A percentile compares a stretch with the other conserved stretches of the same genome.
Conservation (phyloP, 106 monocot species). For the Platanthera guangdongensis region DNA sequence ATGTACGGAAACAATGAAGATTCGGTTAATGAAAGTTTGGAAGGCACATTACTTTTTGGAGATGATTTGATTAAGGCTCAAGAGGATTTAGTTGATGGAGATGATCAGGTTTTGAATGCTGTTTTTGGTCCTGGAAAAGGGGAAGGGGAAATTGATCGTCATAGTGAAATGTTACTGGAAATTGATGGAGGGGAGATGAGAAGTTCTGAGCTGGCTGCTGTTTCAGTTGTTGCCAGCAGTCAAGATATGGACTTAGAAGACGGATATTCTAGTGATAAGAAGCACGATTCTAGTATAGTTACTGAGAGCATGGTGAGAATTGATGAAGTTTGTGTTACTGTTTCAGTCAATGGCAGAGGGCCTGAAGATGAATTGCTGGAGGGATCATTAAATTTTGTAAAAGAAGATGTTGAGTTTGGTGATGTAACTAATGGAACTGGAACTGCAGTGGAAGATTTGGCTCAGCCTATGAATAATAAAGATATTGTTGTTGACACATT, state of each 20-base stretch:
- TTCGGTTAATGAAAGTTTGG: not conserved
- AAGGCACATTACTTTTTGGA: not conserved
- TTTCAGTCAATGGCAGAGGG: not conserved
- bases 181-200: not conserved
- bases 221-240: not conserved
- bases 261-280: not conserved
- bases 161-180: not conserved
- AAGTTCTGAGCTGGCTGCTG: not conserved
- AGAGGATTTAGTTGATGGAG: not conserved
- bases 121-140: not conserved
- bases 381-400: not conserved
- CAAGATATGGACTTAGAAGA: constrained; percentile 5
- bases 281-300: not conserved
- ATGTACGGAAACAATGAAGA: not conserved
- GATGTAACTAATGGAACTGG: not conserved
- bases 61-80: not conserved
- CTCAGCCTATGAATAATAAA: not conserved
- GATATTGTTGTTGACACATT: not conserved
- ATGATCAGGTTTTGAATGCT: constrained; percentile 2
- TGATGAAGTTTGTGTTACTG: not conserved
- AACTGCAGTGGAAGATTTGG: not conserved
- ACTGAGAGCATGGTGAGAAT: not conserved
- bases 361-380: not conserved
- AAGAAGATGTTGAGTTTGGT: not conserved
- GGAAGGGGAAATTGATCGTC: not conserved